These are phyloP conservation scores for Apophysomyces trapeziformis DNA, from an alignment of 371 early-diverging fungal species.

Conservation along the genomic window DNA sequence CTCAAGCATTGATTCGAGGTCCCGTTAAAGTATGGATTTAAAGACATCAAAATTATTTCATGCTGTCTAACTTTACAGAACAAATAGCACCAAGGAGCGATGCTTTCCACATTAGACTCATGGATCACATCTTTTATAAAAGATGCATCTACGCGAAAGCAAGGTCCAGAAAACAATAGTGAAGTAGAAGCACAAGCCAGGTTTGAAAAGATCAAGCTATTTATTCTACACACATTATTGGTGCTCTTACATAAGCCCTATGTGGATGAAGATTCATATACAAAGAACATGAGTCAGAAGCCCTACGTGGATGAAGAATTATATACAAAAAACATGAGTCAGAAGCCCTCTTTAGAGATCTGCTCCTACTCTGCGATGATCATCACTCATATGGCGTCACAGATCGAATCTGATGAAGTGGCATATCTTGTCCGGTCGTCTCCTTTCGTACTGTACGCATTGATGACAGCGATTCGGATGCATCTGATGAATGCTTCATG, in stretches of 20 bases:
- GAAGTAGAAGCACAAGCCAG: not conserved
- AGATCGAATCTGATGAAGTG: constrained; percentile 24
- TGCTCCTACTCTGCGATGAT: constrained; percentile 43
- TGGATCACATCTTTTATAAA: constrained; percentile 31
- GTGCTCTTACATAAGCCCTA: constrained; percentile 51
- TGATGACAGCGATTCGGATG: constrained; percentile 44
- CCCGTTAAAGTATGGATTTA: constrained; percentile 33
- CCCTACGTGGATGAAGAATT: constrained; percentile 33
- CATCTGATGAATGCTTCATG: constrained; percentile 47
- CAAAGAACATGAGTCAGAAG: not conserved
- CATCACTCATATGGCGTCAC: constrained; percentile 36
- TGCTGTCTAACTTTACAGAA: not conserved
- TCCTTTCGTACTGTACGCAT: constrained; percentile 33
- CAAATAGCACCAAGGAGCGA: constrained; percentile 31
- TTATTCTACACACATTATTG: constrained; percentile 29
- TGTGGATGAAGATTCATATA: constrained; percentile 26
- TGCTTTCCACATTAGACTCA: constrained; percentile 34
- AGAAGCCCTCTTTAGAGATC: constrained; percentile 39
- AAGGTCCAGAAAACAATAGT: not conserved
- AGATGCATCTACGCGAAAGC: constrained; percentile 1
- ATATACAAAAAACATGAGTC: not conserved
- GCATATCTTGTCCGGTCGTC: constrained; percentile 46
- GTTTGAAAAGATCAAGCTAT: constrained; percentile 22
- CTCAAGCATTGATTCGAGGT: constrained; percentile 35
- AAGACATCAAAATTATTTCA: not conserved